Evolutionary conservation across 164 flowering plant species (phyloP), one percentile per base, ranked within the genome.

Genomic region (Saururus chinensis): DNA sequence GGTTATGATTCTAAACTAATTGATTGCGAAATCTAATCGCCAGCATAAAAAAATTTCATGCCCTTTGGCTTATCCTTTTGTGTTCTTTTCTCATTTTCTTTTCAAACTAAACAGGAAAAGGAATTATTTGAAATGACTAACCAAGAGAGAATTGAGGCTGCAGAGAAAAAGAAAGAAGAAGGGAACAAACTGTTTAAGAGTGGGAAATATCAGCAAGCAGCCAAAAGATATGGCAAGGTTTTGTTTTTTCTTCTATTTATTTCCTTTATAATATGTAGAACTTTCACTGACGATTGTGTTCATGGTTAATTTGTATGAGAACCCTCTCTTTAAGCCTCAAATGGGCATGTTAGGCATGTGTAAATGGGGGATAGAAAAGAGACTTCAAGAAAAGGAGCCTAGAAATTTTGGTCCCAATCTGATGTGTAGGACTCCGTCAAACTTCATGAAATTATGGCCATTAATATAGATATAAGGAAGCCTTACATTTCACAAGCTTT

Each of bases 101-200:
- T 19, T 41, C 25, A 35, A 53, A 10, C 26, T 10, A 53, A 20
- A 53, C 53, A 88, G 87, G 87, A 81, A 57, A 84, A 79, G 72
- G 76, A 70, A 60, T 78, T 85, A 52, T 79, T 85, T 87, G 86
- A 88, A 65, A 68, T 88, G 84, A 81, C 57, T 68, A 74, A 60
- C 60, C 68, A 63, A 19, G 88, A 84, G 73, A 82, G 75, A 66
- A 74, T 85, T 64, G 82, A 76, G 74, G 76, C 77, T 62, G 87
- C 91, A 42, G 73, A 56, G 52, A 75, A 63, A 77, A 88, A 74
- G 81, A 88, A 88, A 76, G 86, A 85, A 63, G 87, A 84, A 77
- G 91, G 95, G 51, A 84, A 88, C 75, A 21, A 61, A 41, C 68
- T 85, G 25, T 88, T 79, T 57, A 85, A 79, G 78, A 66, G 52